Percentiles rank a stretch among this genome's conserved stretches.
These are phyloP conservation scores for Aspergillus arachidicola DNA, from an alignment of 2,329 filamentous ascomycete species.

Conservation along the genomic window DNA sequence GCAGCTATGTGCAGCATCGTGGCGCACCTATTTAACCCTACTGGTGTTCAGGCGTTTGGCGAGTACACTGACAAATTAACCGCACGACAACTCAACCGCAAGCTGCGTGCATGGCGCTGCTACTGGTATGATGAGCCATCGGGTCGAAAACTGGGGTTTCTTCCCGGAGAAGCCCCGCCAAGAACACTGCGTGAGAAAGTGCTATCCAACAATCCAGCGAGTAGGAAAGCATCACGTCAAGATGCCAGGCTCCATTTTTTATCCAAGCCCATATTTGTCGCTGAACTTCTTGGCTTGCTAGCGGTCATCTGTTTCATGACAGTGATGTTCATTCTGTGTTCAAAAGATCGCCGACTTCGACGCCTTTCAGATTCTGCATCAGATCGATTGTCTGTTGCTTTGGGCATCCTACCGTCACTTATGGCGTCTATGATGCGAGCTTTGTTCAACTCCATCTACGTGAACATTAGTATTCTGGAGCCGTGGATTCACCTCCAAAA, in stretches of 20 bases:
- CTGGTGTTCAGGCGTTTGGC: background rate
- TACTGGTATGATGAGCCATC: background rate
- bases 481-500: background rate
- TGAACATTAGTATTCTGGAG: background rate
- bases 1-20: conserved; percentile 1
- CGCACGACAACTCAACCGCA: background rate
- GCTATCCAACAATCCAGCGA: background rate
- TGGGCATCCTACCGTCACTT: background rate
- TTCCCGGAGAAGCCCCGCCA: background rate
- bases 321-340: background rate
- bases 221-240: background rate
- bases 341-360: background rate
- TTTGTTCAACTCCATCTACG: background rate
- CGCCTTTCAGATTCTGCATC: background rate
- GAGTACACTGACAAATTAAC: background rate
- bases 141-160: background rate
- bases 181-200: background rate
- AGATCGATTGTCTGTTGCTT: background rate
- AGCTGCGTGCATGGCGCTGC: background rate
- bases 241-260: background rate
- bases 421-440: background rate
- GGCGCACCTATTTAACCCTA: background rate
- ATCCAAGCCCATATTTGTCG: background rate
- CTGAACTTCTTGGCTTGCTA: background rate
- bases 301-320: background rate